Evolutionary conservation across 108 stramenopile genomes (phyloP).

Genomic region (Discostella stelligeroides): DNA sequence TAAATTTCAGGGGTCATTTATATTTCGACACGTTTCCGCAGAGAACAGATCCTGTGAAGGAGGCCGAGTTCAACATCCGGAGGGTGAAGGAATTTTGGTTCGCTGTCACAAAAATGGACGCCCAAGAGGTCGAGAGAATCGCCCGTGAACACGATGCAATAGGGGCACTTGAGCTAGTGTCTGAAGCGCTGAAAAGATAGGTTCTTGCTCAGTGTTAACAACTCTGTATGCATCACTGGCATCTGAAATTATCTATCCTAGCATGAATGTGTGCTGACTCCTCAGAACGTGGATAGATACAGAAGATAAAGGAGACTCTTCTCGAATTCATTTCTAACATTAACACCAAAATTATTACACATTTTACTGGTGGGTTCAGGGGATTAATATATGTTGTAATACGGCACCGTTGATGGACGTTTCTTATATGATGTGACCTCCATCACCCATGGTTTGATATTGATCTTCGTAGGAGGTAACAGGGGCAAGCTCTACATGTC

Average conservation of each 20-base stretch:
- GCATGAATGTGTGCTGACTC: no score
- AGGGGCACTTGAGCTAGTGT: constrained; percentile 61
- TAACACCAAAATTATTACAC: no score
- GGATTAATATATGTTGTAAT: no score
- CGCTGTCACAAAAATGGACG: constrained; percentile 52
- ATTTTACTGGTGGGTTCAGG: no score
- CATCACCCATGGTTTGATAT: constrained; percentile 35
- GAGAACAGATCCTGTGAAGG: constrained; percentile 77
- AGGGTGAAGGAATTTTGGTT: constrained; percentile 74
- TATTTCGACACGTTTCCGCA: constrained; percentile 93
- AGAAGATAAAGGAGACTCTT: no score
- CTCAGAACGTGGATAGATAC: no score
- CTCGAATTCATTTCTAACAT: no score
- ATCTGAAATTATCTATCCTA: no score
- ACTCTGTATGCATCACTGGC: neutral
- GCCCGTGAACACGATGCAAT: constrained; percentile 77
- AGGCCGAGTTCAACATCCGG: constrained; percentile 84
- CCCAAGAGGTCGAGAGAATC: constrained; percentile 37
- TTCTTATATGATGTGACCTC: constrained; percentile 1
- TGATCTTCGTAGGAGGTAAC: constrained; percentile 36
- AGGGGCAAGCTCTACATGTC: constrained; percentile 49
- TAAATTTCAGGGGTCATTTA: constrained; percentile 73
- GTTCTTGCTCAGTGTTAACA: no score
- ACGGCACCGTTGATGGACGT: neutral
- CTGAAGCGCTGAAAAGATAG: constrained; percentile 47